Percentiles rank a stretch among this genome's conserved stretches.
Conservation (phyloP, 768 basidiomycete genomes). For the Boletus pseudopeckii region DNA sequence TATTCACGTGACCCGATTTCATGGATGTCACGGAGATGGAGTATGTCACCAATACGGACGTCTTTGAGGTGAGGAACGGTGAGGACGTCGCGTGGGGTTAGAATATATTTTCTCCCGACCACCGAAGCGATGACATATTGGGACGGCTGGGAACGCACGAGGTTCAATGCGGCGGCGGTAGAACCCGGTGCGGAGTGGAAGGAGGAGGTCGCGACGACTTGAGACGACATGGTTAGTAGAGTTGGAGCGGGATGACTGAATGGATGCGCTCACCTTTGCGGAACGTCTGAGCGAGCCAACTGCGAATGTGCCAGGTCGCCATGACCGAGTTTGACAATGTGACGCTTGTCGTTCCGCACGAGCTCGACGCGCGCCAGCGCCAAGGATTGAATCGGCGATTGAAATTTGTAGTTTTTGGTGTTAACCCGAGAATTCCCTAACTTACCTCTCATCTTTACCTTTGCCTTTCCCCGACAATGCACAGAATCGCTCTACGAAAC, state of each 20-base stretch:
- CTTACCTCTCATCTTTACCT: constrained; percentile 41
- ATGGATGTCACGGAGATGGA: constrained; percentile 80
- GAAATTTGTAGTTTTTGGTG: constrained; percentile 32
- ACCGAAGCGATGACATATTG: constrained; percentile 91
- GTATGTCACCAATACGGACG: constrained; percentile 79
- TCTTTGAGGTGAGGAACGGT: constrained; percentile 90
- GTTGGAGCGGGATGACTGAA: not conserved
- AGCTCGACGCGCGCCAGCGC: constrained; percentile 9
- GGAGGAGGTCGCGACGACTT: constrained; percentile 22
- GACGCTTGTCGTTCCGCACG: too few species aligned
- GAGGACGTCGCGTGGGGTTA: constrained; percentile 87
- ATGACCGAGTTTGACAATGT: constrained; percentile 17
- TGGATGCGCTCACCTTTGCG: constrained; percentile 18
- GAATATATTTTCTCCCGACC: constrained; percentile 82
- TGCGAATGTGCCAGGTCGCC: constrained; percentile 19
- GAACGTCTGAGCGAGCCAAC: constrained; percentile 25
- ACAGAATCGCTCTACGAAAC: constrained; percentile 83
- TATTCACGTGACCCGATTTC: constrained; percentile 96
- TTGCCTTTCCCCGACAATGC: constrained; percentile 56
- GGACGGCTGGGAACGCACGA: constrained; percentile 87
- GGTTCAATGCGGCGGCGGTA: constrained; percentile 62
- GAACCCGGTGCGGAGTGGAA: constrained; percentile 38
- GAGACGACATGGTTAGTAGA: constrained; percentile 6
- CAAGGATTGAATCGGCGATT: constrained; percentile 29
- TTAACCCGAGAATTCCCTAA: constrained; percentile 33